Base-by-base conservation (phyloP, 164 flowering plant genomes). In the Stephania japonica region DNA sequence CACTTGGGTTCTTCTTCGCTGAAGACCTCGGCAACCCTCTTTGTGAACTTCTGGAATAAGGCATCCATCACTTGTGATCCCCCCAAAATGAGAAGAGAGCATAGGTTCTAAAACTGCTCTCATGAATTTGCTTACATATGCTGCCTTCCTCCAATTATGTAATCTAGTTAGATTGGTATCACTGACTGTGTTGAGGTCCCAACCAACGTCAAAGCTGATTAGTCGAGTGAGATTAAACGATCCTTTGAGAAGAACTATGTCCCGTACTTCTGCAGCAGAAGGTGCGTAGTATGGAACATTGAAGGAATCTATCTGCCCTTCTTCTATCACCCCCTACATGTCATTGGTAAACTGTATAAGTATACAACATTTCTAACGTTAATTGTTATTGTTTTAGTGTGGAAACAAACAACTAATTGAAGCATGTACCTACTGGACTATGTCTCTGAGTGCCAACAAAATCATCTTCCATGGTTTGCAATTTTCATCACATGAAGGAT, bases 71-170 rank as follows among this genome's bases (percentile, higher is more conserved):
- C n/a, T 49, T 0, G 24, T 2, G 64, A 32, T 0, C 38, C 38
- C 53, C 16, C 75, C 75, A 25, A 65, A 72, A 8, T 72, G 69
- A 47, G 24, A 24, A 12, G 24, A 32, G n/a, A 72, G 67, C 23
- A 72, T 62, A 1, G 74, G 19, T 42, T 72, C 74, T 0, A 69
- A 2, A 21, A 65, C 75, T 1, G 75, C 41, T 72, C 75, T 64
- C 0, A 72, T 43, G 24, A 18, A 44, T n/a, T 1, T 64, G 9
- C 61, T 47, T 44, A 64, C 13, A n/a, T 7, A 23, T 25, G 8
- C 4, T 7, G 23, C 25, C 13, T 24, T 64, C 19, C 27, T 65
- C 1, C 16, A 1, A 32, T 72, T 63, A 11, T 44, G 24, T n/a
- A 26, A 41, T 7, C 42, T 67, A 67, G 16, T 16, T 38, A 13